Conservation (phyloP, 768 basidiomycete species). For the Amylocystis lapponica region DNA sequence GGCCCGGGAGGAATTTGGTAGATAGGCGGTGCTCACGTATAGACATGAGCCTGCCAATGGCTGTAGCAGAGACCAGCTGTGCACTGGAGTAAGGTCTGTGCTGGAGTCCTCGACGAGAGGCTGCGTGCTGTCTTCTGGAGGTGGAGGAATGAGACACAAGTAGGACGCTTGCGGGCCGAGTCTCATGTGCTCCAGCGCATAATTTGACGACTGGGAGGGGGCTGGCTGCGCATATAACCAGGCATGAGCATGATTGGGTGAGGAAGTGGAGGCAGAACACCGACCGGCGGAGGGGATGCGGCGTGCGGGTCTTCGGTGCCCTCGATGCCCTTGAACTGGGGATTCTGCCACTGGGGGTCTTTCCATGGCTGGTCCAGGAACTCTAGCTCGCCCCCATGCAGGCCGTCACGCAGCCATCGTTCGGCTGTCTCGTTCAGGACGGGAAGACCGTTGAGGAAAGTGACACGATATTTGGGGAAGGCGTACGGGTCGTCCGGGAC, state of each 20-base stretch:
- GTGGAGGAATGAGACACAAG: slow-evolving; percentile 71
- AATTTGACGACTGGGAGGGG: slow-evolving; percentile 23
- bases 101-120: slow-evolving; percentile 47
- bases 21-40: slow-evolving; percentile 47
- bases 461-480: slow-evolving; percentile 76
- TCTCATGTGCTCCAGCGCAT: slow-evolving; percentile 68
- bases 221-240: slow-evolving; percentile 20
- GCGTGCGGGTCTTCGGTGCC: slow-evolving; percentile 37
- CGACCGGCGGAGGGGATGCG: slow-evolving; percentile 22
- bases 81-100: slow-evolving; percentile 58
- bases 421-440: slow-evolving; percentile 67
- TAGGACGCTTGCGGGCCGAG: slow-evolving; percentile 66
- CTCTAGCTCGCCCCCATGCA: slow-evolving; percentile 69
- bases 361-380: slow-evolving; percentile 67
- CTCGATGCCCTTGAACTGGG: slow-evolving; percentile 54
- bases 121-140: slow-evolving; percentile 36
- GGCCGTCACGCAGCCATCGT: slow-evolving; percentile 67
- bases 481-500: slow-evolving; percentile 77
- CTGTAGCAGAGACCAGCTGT: slow-evolving; percentile 79
- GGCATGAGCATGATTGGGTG: neutral
- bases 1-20: slow-evolving; percentile 8
- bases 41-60: slow-evolving; percentile 77
- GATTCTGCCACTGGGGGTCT: slow-evolving; percentile 33
- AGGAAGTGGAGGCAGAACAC: slow-evolving; percentile 17
- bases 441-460: slow-evolving; percentile 76